Percentiles rank a stretch among this genome's conserved stretches.
phyloP scores from a whole-genome alignment of 2,329 filamentous ascomycete species.

The Neophaeococcomyces aloes region DNA sequence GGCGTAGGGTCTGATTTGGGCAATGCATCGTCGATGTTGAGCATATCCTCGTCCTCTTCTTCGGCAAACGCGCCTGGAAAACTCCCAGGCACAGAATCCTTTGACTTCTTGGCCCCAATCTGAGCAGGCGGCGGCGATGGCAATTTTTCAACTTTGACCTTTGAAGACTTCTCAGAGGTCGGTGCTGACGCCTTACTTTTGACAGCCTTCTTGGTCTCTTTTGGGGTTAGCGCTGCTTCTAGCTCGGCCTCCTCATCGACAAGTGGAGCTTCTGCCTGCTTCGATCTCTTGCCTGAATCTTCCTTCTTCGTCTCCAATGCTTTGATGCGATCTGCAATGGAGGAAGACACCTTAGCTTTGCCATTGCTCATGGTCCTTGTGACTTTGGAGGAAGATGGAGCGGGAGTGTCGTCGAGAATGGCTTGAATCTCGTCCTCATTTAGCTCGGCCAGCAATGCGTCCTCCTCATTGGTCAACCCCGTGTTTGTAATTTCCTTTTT shows the following conservation, averaged over 20 bases:
- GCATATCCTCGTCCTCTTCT: conserved; percentile 23
- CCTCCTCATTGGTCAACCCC: conserved; percentile 33
- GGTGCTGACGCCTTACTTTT: conserved; percentile 26
- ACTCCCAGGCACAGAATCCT: conserved; percentile 44
- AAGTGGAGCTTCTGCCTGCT: conserved; percentile 29
- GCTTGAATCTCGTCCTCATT: conserved; percentile 8
- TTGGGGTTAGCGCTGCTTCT: conserved; percentile 27
- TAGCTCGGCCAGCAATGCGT: conserved; percentile 25
- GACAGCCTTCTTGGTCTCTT: conserved; percentile 33
- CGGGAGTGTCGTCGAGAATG: conserved; percentile 7
- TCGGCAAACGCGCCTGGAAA: conserved; percentile 46
- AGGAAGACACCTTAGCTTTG: conserved; percentile 34
- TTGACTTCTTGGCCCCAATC: conserved; percentile 25
- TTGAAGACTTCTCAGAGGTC: conserved; percentile 15
- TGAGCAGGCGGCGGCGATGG: conserved; percentile 23
- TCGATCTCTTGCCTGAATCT: conserved; percentile 30
- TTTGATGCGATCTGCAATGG: conserved; percentile 45
- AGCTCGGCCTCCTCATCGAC: conserved; percentile 30
- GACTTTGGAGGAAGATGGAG: conserved; percentile 31
- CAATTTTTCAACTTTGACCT: conserved; percentile 16
- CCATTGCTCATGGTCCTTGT: conserved; percentile 31
- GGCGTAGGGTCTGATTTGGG: conserved; percentile 23
- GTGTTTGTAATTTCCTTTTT: conserved; percentile 36
- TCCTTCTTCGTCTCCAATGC: conserved; percentile 34
- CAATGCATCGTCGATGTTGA: conserved; percentile 25